Conservation (phyloP, 306 rosid genomes). For the Acacia melanoxylon region DNA sequence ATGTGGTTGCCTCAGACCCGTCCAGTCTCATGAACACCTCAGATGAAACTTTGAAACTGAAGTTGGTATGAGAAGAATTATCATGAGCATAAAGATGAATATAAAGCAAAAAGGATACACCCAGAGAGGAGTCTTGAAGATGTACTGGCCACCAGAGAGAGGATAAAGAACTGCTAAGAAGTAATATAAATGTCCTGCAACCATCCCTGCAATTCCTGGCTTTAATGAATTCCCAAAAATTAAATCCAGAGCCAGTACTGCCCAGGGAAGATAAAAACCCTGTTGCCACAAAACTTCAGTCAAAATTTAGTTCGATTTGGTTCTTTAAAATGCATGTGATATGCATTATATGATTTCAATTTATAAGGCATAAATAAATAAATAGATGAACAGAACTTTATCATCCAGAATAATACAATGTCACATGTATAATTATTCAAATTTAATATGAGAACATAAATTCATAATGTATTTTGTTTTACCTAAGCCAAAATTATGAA, state of each 20-base stretch:
- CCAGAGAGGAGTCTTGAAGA: slow-evolving; percentile 62
- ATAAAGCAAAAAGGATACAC: slow-evolving; percentile 63
- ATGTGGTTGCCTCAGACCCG: too few species aligned
- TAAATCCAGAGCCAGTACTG: slow-evolving; percentile 52
- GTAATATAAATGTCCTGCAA: slow-evolving; percentile 75
- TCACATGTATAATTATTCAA: too few species aligned
- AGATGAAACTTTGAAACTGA: too few species aligned
- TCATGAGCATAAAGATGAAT: not conserved
- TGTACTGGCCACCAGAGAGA: slow-evolving; percentile 60
- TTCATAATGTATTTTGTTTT: too few species aligned
- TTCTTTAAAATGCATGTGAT: not conserved
- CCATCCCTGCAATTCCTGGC: slow-evolving; percentile 56
- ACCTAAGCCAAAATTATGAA: not conserved
- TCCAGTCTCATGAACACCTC: too few species aligned
- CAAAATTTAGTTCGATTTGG: not conserved
- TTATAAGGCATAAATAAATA: too few species aligned
- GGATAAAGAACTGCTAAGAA: slow-evolving; percentile 79
- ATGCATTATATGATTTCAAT: not conserved
- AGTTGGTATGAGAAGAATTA: not conserved
- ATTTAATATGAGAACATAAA: not conserved
- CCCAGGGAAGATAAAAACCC: slow-evolving; percentile 86
- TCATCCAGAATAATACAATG: too few species aligned
- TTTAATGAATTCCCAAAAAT: slow-evolving; percentile 49
- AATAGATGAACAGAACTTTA: too few species aligned
- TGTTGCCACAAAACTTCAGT: slow-evolving; percentile 2